Conservation (phyloP, 2,329 filamentous ascomycete genomes). For the Exophiala xenobiotica region DNA sequence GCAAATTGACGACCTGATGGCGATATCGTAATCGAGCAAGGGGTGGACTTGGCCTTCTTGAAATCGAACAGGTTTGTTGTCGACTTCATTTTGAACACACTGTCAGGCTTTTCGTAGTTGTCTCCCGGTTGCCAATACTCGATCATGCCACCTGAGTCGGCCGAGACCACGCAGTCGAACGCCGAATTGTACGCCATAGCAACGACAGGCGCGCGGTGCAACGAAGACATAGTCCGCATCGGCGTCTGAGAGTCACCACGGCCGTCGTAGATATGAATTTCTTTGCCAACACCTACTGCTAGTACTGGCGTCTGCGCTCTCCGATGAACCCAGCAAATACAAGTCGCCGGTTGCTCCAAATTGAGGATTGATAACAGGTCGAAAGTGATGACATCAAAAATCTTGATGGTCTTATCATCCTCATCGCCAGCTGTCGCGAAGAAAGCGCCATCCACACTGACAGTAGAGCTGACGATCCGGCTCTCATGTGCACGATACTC, state of each 20-base stretch:
- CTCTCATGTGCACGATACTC: conserved; percentile 90
- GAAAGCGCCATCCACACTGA: conserved; percentile 85
- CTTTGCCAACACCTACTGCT: conserved; percentile 75
- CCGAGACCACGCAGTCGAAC: conserved; percentile 87
- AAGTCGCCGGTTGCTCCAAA: conserved; percentile 72
- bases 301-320: conserved; percentile 85
- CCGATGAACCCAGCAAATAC: conserved; percentile 87
- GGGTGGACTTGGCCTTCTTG: conserved; percentile 87
- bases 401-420: conserved; percentile 47
- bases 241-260: conserved; percentile 75
- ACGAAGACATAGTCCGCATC: conserved; percentile 70
- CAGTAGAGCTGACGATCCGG: conserved; percentile 78
- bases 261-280: conserved; percentile 84
- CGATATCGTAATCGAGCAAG: conserved; percentile 78
- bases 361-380: conserved; percentile 78
- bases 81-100: conserved; percentile 90
- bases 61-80: conserved; percentile 94
- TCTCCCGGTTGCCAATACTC: conserved; percentile 86
- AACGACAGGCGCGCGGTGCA: conserved; percentile 81
- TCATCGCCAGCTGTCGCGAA: conserved; percentile 79
- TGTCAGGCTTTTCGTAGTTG: conserved; percentile 85
- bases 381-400: conserved; percentile 74
- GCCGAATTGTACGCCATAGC: conserved; percentile 86
- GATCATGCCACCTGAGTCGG: conserved; percentile 86
- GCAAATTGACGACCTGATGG: conserved; percentile 83